Evolutionary conservation across 2,329 filamentous ascomycete genomes (phyloP), one percentile per base, ranked within the genome.

Genomic region (Akanthomyces lecanii): DNA sequence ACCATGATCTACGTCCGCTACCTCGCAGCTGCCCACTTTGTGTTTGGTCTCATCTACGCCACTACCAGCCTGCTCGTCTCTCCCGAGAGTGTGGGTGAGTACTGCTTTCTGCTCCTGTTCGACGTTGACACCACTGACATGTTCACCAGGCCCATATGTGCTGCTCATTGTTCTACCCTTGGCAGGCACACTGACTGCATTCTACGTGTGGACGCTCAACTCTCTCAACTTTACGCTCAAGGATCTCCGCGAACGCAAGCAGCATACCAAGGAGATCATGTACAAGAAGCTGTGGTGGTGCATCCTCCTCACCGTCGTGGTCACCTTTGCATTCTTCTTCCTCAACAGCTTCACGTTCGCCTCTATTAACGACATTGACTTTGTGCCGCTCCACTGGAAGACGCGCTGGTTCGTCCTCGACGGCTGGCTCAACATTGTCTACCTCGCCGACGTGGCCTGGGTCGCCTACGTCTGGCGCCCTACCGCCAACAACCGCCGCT

Each of bases 241-340:
- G 77, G 94, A 98, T 71, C 84, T 99, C n/a, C 84, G 90, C 62
- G 91, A 97, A 71, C 89, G 95, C 67, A 97, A 97, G 77, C 95
- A 99, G 77, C 89, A 90, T 70, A 89, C 89, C 70, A 99, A 99
- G 75, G 92, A 93, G 54, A 77, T 85, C 76, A 99, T 99, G 96
- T 99, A 98, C 78, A 93, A 90, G 78, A 96, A 96, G 75, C 86
- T 99, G 16, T 99, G 96, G 93, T 99, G 93, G 93, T 94, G 92
- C 74, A 97, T 99, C 65, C 82, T 99, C 52, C 82, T 86, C 66
- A 96, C 90, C 74, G 96, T 99, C 73, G 79, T 98, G 55, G 91
- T 98, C 69, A 97, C 98, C 69, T 99, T 99, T 70, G 92, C 84
- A 63, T 99, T 99, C 80, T 97, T 99, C 82, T 98, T 99, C 81